Evolutionary conservation across 352 stramenopile genomes (phyloP).

Genomic region (Globisporangium nodosum): DNA sequence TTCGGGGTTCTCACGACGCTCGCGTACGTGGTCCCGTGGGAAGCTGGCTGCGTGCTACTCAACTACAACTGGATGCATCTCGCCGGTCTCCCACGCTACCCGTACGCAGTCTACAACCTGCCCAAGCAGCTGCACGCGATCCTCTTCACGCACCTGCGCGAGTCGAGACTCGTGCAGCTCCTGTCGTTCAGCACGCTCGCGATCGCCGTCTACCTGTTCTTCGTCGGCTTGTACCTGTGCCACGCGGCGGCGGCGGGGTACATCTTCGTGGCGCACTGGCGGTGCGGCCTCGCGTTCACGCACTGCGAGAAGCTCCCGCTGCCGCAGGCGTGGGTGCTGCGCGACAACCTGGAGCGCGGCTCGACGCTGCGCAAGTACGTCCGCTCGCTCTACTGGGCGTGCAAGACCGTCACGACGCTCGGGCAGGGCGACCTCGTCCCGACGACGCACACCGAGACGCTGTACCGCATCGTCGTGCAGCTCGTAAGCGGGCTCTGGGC

Average conservation of each 20-base stretch:
- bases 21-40: conserved; percentile 25
- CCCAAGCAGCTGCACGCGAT: conserved; percentile 16
- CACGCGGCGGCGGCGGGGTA: conserved; percentile 53
- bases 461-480: conserved; percentile 56
- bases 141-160: conserved; percentile 18
- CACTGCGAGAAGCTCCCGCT: conserved; percentile 24
- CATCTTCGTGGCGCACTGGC: conserved; percentile 49
- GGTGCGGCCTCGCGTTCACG: conserved; percentile 32
- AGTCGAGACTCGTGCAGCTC: conserved; percentile 18
- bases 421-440: conserved; percentile 65
- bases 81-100: conserved; percentile 23
- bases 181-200: conserved; percentile 45
- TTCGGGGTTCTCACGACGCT: conserved; percentile 3
- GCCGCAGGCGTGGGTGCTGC: conserved; percentile 50
- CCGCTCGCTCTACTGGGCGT: conserved; percentile 61
- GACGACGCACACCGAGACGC: conserved; percentile 43
- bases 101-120: conserved; percentile 14
- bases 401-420: conserved; percentile 65
- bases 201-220: conserved; percentile 35
- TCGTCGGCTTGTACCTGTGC: conserved; percentile 46
- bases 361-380: conserved; percentile 43
- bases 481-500: conserved; percentile 61
- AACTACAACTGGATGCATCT: conserved; percentile 47
- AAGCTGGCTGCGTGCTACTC: conserved; percentile 19
- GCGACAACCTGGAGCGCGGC: conserved; percentile 44